Evolutionary conservation across 2,329 filamentous ascomycete genomes (phyloP), one percentile per base, ranked within the genome.

Genomic region (Chrysosphaeria jannelii): DNA sequence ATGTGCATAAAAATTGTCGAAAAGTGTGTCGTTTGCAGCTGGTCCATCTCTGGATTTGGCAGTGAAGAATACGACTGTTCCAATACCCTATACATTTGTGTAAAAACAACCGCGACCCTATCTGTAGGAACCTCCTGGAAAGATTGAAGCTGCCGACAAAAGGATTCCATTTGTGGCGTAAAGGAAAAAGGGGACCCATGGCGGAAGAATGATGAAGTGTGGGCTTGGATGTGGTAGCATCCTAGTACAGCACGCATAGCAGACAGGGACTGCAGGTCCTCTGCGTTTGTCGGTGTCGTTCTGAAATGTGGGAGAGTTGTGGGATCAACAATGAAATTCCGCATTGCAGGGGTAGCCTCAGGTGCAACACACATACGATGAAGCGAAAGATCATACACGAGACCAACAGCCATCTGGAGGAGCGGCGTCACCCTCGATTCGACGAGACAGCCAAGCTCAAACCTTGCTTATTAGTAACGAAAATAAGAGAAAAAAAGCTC

Each of bases 191-290:
- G 25, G 1, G 33, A 35, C 4, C 33, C 34, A n/a, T 41, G 36
- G 14, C 40, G 36, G 20, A 46, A 45, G 1, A 44, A 25, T 1
- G 31, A 23, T 0, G 41, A 38, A 18, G 32, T 42, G 42, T 45
- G 22, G 1, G 39, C 42, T 5, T 39, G 36, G 3, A 45, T 23
- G 13, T 47, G 47, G 19, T 44, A 51, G 23, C 40, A 38, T 0
- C 46, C 48, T 1, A 51, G 29, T 3, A 45, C 33, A 1, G 47
- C 39, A 1, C 48, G 40, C 29, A 45, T 44, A 16, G 50, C 46
- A 1, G 42, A 37, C 1, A 37, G 26, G 16, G 16, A 18, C 7
- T n/a, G 16, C 7, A 7, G 16, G n/a, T n/a, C 16, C 7, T 7
- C 16, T 7, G 16, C 16, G 16, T 7, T n/a, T n/a, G n/a, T n/a